These are phyloP conservation scores for Salix arbutifolia DNA, from an alignment of 345 rosid genomes.

Conservation along the genomic window DNA sequence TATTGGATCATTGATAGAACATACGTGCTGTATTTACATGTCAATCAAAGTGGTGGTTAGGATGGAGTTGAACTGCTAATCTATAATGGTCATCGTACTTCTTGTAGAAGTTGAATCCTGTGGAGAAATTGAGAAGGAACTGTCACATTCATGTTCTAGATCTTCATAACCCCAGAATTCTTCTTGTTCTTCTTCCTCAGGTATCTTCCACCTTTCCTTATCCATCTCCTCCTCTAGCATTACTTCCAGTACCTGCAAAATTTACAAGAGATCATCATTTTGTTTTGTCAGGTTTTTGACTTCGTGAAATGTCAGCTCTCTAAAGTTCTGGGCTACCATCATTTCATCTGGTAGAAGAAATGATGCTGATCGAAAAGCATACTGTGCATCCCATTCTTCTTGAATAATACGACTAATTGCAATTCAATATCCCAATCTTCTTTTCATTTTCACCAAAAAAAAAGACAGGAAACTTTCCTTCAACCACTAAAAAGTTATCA, in stretches of 20 bases:
- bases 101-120: constrained; percentile 54
- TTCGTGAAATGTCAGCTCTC: background rate
- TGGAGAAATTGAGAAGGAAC: constrained; percentile 56
- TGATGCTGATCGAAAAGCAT: background rate
- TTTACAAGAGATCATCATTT: background rate
- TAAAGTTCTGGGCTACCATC: background rate
- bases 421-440: no score
- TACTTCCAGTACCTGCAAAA: constrained; percentile 57
- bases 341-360: background rate
- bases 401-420: no score
- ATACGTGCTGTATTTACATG: constrained; percentile 8
- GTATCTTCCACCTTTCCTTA: constrained; percentile 77
- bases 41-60: background rate
- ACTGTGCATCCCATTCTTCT: background rate
- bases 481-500: background rate
- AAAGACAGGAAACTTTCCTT: no score
- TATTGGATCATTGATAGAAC: background rate
- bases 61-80: background rate
- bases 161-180: constrained; percentile 93
- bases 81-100: constrained; percentile 30
- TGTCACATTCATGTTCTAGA: constrained; percentile 60
- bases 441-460: no score
- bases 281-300: constrained; percentile 2
- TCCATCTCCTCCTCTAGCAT: constrained; percentile 55
- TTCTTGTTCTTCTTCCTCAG: constrained; percentile 65